These are phyloP conservation scores for Coelastrella sp. DNA, from an alignment of 139 green algal genomes.

Conservation along the genomic window DNA sequence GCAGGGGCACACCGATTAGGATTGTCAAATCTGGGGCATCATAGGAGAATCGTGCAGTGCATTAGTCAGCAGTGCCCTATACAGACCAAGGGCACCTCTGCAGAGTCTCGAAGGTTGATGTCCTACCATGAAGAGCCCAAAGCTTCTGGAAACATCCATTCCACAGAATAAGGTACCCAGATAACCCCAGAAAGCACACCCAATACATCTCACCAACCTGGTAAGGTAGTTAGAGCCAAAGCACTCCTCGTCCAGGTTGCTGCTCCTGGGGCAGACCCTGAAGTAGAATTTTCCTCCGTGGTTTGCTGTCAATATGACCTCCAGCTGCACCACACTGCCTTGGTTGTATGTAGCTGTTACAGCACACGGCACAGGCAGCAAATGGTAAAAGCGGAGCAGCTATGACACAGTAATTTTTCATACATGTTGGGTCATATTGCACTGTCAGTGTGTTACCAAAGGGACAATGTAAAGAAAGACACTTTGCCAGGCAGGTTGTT, in stretches of 20 bases:
- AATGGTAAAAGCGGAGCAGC: no score
- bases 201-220: background rate
- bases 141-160: background rate
- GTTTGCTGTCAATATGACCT: constrained; percentile 33
- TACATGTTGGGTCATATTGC: no score
- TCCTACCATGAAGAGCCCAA: background rate
- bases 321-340: background rate
- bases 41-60: background rate
- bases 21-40: background rate
- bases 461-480: no score
- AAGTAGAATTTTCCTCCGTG: constrained; percentile 44
- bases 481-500: no score
- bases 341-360: constrained; percentile 13
- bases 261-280: constrained; percentile 17
- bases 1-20: background rate
- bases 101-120: background rate
- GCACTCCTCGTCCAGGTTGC: constrained; percentile 32
- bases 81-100: background rate
- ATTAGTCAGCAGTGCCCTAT: background rate
- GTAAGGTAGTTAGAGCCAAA: constrained; percentile 42
- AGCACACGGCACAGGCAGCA: no score
- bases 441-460: no score
- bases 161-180: background rate
- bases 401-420: no score
- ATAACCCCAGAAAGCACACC: background rate